Percentiles rank a stretch among this genome's conserved stretches.
Conservation (phyloP, 2,329 filamentous ascomycete species). For the Corinectria fuckeliana region DNA sequence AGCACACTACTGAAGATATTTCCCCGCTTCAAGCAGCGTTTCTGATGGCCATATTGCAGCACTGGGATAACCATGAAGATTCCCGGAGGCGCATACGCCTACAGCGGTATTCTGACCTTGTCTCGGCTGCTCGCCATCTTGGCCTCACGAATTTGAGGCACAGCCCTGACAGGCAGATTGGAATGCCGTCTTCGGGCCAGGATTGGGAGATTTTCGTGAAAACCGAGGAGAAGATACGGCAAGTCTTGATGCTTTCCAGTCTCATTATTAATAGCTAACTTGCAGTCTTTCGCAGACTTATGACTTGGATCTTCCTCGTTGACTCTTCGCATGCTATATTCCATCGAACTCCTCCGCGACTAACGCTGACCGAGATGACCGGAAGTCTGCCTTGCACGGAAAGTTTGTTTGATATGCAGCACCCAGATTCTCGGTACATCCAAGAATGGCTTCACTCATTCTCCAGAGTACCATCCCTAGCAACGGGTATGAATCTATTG, state of each 20-base stretch:
- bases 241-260: neutral
- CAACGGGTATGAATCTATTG: neutral
- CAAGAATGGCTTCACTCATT: neutral
- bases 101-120: neutral
- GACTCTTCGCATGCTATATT: constrained; percentile 2
- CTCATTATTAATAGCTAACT: neutral
- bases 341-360: neutral
- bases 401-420: neutral
- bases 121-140: neutral
- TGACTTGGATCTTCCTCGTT: constrained; percentile 5
- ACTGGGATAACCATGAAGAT: neutral
- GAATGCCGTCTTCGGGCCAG: neutral
- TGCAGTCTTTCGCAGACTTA: neutral
- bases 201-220: neutral
- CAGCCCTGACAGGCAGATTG: neutral
- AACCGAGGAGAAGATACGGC: neutral
- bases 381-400: neutral
- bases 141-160: neutral
- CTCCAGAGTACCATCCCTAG: neutral
- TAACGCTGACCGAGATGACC: neutral
- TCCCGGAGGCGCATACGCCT: neutral
- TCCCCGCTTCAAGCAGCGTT: neutral
- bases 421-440: neutral
- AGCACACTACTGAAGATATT: neutral
- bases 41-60: neutral